phyloP scores from a whole-genome alignment of 2,329 filamentous ascomycete species.

The Pseudogymnoascus sp. region DNA sequence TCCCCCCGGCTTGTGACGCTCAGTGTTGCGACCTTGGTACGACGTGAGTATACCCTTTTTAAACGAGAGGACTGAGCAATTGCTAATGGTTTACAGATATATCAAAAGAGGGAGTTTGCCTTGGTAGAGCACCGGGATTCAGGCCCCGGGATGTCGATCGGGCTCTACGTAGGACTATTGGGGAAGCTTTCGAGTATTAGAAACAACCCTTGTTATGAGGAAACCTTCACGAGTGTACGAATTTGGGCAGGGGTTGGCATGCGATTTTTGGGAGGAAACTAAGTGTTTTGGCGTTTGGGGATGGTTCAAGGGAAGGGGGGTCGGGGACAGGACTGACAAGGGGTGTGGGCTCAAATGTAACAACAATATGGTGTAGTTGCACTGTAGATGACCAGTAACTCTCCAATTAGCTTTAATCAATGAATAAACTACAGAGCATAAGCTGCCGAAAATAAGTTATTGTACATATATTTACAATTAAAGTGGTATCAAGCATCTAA shows the following conservation, averaged over 20 bases:
- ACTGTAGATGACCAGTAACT: background rate
- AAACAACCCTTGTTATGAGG: background rate
- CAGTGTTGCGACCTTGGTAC: constrained; percentile 28
- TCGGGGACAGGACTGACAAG: background rate
- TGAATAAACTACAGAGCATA: background rate
- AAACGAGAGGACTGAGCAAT: background rate
- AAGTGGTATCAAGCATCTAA: background rate
- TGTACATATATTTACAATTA: background rate
- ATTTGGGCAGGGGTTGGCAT: background rate
- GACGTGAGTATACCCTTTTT: constrained; percentile 25
- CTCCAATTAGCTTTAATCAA: background rate
- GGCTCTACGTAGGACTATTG: constrained; percentile 22
- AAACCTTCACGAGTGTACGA: background rate
- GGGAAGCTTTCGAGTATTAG: background rate
- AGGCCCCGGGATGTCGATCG: constrained; percentile 29
- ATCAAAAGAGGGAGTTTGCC: constrained; percentile 24
- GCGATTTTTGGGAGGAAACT: background rate
- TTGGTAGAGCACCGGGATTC: constrained; percentile 30
- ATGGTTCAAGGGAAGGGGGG: background rate
- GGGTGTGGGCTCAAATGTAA: background rate
- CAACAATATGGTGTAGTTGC: background rate
- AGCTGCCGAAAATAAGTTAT: background rate
- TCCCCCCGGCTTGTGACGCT: constrained; percentile 10
- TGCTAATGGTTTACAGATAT: constrained; percentile 23
- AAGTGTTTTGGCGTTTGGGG: background rate